Evolutionary conservation across 2,329 filamentous ascomycete species (phyloP).

Genomic region (Fusarium ambrosium): DNA sequence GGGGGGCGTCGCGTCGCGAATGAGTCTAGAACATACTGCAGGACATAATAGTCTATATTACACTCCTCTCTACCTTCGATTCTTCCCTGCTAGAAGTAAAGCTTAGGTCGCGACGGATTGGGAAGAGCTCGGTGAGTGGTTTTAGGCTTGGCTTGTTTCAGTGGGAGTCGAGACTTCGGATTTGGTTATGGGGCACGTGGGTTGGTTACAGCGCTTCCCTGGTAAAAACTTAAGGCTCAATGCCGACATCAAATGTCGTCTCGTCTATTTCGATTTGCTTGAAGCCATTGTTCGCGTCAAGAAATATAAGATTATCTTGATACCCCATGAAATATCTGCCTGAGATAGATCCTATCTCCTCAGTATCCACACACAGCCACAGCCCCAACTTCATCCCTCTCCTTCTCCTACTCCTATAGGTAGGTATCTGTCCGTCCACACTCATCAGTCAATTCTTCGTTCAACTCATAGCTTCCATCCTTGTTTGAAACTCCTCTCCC

Average conservation of each 20-base stretch:
- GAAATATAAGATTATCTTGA: slow-evolving; percentile 18
- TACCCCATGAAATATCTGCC: not conserved
- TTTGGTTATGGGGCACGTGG: not conserved
- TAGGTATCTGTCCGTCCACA: not conserved
- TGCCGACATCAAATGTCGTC: slow-evolving; percentile 19
- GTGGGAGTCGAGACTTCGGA: not conserved
- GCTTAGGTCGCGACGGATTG: not conserved
- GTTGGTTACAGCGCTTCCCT: not conserved
- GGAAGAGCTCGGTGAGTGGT: slow-evolving; percentile 2
- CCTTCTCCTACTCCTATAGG: not conserved
- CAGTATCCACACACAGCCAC: not conserved
- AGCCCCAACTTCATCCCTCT: not conserved
- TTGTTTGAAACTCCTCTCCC: not conserved
- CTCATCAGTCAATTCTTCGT: not conserved
- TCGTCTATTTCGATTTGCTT: slow-evolving; percentile 28
- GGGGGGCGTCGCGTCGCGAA: not conserved
- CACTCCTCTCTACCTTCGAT: not conserved
- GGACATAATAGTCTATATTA: not conserved
- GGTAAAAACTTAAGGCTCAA: not conserved
- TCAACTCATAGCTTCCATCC: not conserved
- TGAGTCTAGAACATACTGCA: not conserved
- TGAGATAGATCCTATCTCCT: not conserved
- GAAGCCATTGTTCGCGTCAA: slow-evolving; percentile 1
- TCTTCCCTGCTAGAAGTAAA: not conserved
- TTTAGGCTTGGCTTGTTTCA: not conserved